Evolutionary conservation across 345 rosid genomes (phyloP).

Genomic region (Isatis tinctoria): DNA sequence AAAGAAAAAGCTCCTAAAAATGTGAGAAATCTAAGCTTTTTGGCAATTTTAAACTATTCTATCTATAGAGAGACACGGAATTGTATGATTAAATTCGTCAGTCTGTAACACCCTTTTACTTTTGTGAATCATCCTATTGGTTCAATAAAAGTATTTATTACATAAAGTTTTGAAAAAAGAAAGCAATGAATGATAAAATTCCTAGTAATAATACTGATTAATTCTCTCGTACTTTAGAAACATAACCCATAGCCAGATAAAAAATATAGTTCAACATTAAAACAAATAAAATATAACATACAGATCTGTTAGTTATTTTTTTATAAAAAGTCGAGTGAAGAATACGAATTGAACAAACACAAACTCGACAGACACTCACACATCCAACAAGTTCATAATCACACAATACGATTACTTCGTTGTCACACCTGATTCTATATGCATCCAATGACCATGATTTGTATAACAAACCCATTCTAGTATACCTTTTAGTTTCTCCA

Average conservation of each 20-base stretch:
- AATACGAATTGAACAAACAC: slow-evolving; percentile 13
- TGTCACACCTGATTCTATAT: slow-evolving; percentile 24
- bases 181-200: not conserved
- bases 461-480: slow-evolving; percentile 24
- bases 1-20: slow-evolving; percentile 32
- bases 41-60: slow-evolving; percentile 21
- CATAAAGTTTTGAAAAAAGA: not conserved
- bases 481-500: slow-evolving; percentile 25
- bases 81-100: slow-evolving; percentile 29
- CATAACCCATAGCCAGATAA: not conserved
- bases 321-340: slow-evolving; percentile 5
- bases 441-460: slow-evolving; percentile 13
- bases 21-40: slow-evolving; percentile 30
- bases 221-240: slow-evolving; percentile 9
- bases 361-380: slow-evolving; percentile 22
- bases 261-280: not conserved
- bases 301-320: slow-evolving; percentile 17
- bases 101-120: slow-evolving; percentile 26
- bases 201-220: not conserved
- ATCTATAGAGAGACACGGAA: slow-evolving; percentile 34
- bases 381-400: slow-evolving; percentile 27
- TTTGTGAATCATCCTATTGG: slow-evolving; percentile 24
- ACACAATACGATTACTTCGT: slow-evolving; percentile 23
- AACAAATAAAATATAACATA: slow-evolving; percentile 1
- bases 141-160: not conserved